A percentile compares a stretch with the other conserved stretches of the same genome.
Evolutionary conservation across 2,329 filamentous ascomycete genomes (phyloP).

Genomic region (Colletotrichum lupini): DNA sequence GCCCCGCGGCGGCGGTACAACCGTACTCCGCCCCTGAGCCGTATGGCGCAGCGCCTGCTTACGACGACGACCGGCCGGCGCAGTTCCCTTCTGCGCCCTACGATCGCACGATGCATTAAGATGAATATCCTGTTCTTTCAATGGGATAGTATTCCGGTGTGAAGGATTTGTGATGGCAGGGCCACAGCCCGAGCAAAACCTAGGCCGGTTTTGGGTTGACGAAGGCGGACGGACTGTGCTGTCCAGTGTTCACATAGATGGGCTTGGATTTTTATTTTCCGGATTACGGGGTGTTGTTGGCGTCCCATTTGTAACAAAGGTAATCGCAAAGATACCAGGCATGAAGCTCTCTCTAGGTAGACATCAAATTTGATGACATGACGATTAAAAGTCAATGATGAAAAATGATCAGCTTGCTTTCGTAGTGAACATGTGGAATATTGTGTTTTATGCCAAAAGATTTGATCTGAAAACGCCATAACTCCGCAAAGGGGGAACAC

Average conservation of each 20-base stretch:
- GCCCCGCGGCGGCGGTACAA: conserved; percentile 43
- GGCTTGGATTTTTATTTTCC: conserved; percentile 28
- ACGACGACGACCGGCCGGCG: conserved; percentile 55
- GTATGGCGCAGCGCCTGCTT: conserved; percentile 52
- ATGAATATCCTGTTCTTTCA: neutral
- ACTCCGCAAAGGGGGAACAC: conserved; percentile 11
- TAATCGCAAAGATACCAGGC: conserved; percentile 38
- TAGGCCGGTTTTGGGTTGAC: neutral
- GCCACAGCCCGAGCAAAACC: neutral
- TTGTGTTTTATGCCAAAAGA: conserved; percentile 2
- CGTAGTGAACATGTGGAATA: conserved; percentile 8
- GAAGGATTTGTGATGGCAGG: conserved; percentile 4
- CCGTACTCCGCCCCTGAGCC: conserved; percentile 25
- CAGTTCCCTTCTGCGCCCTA: conserved; percentile 70
- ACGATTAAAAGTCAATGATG: conserved; percentile 13
- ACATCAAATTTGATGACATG: conserved; percentile 34
- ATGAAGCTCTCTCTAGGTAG: conserved; percentile 32
- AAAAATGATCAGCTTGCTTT: neutral
- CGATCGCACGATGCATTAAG: conserved; percentile 50
- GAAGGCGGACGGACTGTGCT: neutral
- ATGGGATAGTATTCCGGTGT: neutral
- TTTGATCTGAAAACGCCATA: conserved; percentile 24
- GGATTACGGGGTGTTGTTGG: conserved; percentile 39
- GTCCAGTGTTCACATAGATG: conserved; percentile 32
- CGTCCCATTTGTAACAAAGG: conserved; percentile 39